These are phyloP conservation scores for Aspergillus vadensis DNA, from an alignment of 2,329 filamentous ascomycete species.

Conservation along the genomic window DNA sequence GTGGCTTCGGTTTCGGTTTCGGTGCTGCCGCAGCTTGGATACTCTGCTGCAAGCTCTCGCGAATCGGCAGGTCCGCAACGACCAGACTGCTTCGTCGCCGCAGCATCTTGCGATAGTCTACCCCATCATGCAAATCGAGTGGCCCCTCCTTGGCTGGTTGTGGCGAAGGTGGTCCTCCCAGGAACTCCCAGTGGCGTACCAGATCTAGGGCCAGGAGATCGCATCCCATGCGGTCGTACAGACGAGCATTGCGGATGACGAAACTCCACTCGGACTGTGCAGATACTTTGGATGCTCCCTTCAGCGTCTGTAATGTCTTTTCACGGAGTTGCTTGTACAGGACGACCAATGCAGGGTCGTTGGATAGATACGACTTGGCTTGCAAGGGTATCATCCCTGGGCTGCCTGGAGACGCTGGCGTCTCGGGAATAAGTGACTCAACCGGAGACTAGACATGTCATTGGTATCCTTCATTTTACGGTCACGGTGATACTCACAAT, in stretches of 20 bases:
- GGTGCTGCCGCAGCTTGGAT: conserved; percentile 35
- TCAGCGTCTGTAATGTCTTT: conserved; percentile 77
- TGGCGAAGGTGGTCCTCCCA: conserved; percentile 25
- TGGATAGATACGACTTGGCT: conserved; percentile 78
- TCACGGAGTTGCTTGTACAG: conserved; percentile 84
- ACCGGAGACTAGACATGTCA: conserved; percentile 66
- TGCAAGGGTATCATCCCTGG: conserved; percentile 62
- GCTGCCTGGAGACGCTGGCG: conserved; percentile 58
- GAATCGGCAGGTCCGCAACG: conserved; percentile 65
- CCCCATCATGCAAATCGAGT: conserved; percentile 29
- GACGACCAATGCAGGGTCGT: conserved; percentile 85
- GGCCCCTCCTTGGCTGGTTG: conserved; percentile 42
- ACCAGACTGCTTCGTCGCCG: conserved; percentile 74
- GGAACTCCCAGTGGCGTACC: conserved; percentile 57
- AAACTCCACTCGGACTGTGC: conserved; percentile 85
- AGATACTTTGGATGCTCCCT: conserved; percentile 79
- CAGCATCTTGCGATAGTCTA: conserved; percentile 69
- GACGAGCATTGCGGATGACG: conserved; percentile 77
- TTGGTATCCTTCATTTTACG: not conserved
- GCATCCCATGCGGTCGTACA: conserved; percentile 91
- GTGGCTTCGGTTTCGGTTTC: conserved; percentile 43
- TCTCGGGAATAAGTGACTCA: conserved; percentile 62
- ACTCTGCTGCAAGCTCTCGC: conserved; percentile 47
- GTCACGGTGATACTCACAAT: conserved; percentile 60
- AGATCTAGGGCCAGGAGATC: conserved; percentile 85